phyloP scores from a whole-genome alignment of 2,329 filamentous ascomycete species.

The Alternaria postmessia region DNA sequence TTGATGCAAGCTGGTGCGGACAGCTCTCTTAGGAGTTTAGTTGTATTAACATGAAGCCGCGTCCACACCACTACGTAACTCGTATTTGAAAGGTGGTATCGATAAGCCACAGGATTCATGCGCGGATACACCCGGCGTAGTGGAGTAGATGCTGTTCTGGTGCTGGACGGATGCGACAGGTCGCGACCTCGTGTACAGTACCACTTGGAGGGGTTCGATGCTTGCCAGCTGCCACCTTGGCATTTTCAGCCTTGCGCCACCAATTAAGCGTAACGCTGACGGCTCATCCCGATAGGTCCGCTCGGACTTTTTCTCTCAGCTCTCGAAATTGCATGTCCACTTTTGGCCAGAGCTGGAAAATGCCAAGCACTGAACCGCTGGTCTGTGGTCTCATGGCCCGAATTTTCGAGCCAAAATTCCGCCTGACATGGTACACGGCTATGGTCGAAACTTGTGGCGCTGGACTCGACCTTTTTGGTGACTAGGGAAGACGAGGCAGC shows the following conservation, averaged over 20 bases:
- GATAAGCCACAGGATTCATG: background rate
- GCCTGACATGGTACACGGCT: background rate
- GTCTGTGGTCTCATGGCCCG: background rate
- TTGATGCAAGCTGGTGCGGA: background rate
- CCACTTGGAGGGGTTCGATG: conserved; percentile 4
- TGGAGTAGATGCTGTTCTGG: background rate
- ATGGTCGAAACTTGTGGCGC: background rate
- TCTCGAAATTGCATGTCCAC: background rate
- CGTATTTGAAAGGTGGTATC: background rate
- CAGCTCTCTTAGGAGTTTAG: too few relatives aligned
- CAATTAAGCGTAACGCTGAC: conserved; percentile 16
- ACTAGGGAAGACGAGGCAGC: background rate
- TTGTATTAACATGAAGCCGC: too few relatives aligned
- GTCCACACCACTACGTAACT: too few relatives aligned
- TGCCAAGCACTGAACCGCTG: background rate
- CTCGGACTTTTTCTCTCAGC: conserved; percentile 2
- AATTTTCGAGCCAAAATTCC: background rate
- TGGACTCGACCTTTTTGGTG: background rate
- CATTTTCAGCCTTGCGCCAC: conserved; percentile 36
- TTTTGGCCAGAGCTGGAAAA: conserved; percentile 15
- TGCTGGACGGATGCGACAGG: background rate
- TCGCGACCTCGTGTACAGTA: conserved; percentile 14
- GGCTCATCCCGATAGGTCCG: conserved; percentile 6
- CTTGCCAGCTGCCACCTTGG: conserved; percentile 24
- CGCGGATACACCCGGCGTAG: background rate